Evolutionary conservation across 2,329 filamentous ascomycete genomes (phyloP), one percentile per base, ranked within the genome.

Genomic region (Botrytis deweyae): DNA sequence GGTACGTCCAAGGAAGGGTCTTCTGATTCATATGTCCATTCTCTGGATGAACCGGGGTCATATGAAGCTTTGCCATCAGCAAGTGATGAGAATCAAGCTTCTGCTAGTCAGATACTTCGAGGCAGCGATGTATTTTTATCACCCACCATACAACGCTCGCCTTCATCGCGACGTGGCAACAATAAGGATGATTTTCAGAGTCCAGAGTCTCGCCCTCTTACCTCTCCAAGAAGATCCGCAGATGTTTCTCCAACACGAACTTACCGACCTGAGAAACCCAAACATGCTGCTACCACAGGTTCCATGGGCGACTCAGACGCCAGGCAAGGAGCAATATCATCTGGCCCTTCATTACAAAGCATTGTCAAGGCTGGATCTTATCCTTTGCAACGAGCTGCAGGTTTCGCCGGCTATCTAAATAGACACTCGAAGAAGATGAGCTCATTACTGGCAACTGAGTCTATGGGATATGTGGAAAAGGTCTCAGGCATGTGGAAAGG

Each of bases 401-500:
- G 91, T 2, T 88, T 97, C 80, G 94, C 94, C 14, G 93, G 91
- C 65, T 97, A 94, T 80, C 85, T 98, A 70, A 93, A 92, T 80
- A 91, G 88, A 73, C 90, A 92, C 36, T 92, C 94, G 36, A 92
- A 93, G 77, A 90, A 90, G 49, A 93, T 98, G 90, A 93, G 93
- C 75, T 93, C 87, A 42, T 84, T 97, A 14, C 84, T 98, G 64
- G 93, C 95, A 10, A 93, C 92, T 0, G 95, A 98, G 81, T 97
- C 95, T 0, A 97, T 97, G 91, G 94, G 94, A 2, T 98, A 98
- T 80, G 92, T 97, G 46, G 95, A 97, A 80, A 98, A 98, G 82
- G 95, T 98, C 0, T 97, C 95, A 0, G 95, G 94, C 55, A 98
- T 98, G 93, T 96, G 96, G 90, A 93, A 94, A 77, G 96, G 96